Percentiles rank a stretch among this genome's conserved stretches.
These are phyloP conservation scores for Ascochyta fabae DNA, from an alignment of 2,329 filamentous ascomycete genomes.

Conservation along the genomic window DNA sequence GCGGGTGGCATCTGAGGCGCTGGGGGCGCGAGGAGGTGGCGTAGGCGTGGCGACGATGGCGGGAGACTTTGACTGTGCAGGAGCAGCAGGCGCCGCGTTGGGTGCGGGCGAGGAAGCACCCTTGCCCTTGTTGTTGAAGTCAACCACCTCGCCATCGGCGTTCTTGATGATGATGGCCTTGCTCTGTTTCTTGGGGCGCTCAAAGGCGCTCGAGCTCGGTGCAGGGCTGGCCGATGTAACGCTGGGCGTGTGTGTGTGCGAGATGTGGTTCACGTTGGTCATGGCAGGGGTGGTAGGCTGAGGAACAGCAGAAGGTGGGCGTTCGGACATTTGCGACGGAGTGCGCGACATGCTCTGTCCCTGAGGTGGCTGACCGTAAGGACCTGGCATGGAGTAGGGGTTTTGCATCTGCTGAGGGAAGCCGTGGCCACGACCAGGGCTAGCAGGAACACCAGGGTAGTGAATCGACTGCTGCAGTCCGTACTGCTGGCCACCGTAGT, in stretches of 20 bases:
- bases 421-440: constrained; percentile 54
- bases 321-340: constrained; percentile 61
- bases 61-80: constrained; percentile 63
- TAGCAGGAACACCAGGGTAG: constrained; percentile 52
- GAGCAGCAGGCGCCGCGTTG: constrained; percentile 49
- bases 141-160: constrained; percentile 76
- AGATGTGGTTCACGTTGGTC: constrained; percentile 50
- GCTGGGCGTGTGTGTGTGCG: constrained; percentile 62
- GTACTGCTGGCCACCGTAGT: constrained; percentile 57
- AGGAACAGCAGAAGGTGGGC: constrained; percentile 65
- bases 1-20: constrained; percentile 68
- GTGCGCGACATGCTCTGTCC: constrained; percentile 72
- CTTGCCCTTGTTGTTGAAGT: constrained; percentile 61
- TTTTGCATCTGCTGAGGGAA: constrained; percentile 56
- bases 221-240: constrained; percentile 65
- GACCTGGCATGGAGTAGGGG: constrained; percentile 57
- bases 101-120: constrained; percentile 50
- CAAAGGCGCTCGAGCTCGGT: constrained; percentile 66
- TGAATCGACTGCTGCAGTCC: constrained; percentile 56
- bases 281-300: constrained; percentile 64
- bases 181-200: constrained; percentile 70
- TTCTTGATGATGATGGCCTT: constrained; percentile 85
- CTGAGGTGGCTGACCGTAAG: constrained; percentile 63
- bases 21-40: constrained; percentile 74
- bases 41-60: constrained; percentile 73